Evolutionary conservation across 2,329 filamentous ascomycete genomes (phyloP).

Genomic region (Penicillium sp.): DNA sequence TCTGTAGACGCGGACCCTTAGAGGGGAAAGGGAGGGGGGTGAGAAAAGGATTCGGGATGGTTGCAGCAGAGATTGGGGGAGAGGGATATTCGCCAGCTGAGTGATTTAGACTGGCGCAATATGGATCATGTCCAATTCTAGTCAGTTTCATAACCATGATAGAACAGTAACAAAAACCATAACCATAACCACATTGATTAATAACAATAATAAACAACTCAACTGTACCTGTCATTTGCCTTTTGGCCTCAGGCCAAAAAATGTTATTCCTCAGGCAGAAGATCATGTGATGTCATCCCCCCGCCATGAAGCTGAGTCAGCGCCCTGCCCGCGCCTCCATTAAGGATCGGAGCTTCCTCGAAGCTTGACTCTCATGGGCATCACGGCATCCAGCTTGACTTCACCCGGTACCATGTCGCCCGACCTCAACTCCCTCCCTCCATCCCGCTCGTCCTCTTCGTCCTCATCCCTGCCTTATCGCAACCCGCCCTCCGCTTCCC

Average conservation of each 20-base stretch:
- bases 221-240: no score
- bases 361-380: conserved; percentile 4
- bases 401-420: conserved; percentile 59
- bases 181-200: no score
- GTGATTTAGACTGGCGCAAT: no score
- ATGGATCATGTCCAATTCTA: background rate
- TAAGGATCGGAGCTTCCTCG: conserved; percentile 11
- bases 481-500: conserved; percentile 46
- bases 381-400: no score
- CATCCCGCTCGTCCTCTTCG: conserved; percentile 50
- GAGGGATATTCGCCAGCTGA: no score
- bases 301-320: conserved; percentile 16
- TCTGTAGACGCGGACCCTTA: no score
- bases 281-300: conserved; percentile 6
- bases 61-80: background rate
- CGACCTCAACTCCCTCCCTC: conserved; percentile 69
- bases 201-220: no score
- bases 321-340: conserved; percentile 3
- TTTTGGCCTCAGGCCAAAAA: background rate
- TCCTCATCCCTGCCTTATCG: conserved; percentile 37
- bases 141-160: no score
- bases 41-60: background rate
- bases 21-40: no score
- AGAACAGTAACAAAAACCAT: no score
- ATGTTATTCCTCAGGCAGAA: conserved; percentile 3